phyloP scores from a whole-genome alignment of 2,329 filamentous ascomycete species.

The Calonectria multiphialidica region DNA sequence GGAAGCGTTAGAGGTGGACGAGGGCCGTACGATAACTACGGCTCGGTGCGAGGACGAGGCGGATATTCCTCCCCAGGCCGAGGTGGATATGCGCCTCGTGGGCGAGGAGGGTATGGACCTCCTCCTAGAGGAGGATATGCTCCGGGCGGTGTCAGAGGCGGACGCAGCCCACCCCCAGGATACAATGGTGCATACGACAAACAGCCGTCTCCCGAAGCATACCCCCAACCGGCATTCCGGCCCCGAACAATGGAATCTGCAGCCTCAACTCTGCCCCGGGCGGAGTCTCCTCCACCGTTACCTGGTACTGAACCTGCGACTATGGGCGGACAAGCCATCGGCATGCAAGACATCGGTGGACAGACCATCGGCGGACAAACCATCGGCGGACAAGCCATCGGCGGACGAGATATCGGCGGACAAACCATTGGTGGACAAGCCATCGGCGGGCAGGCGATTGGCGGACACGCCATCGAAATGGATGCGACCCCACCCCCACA shows the following conservation, averaged over 20 bases:
- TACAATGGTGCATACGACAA: constrained; percentile 56
- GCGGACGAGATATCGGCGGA: constrained; percentile 58
- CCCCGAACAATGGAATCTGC: constrained; percentile 57
- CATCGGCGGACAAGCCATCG: constrained; percentile 70
- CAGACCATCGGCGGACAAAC: constrained; percentile 67
- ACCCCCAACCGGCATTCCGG: constrained; percentile 31
- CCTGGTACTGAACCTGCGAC: constrained; percentile 56
- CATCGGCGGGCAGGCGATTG: constrained; percentile 32
- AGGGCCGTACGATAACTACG: constrained; percentile 62
- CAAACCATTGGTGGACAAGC: constrained; percentile 67
- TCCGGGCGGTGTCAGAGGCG: constrained; percentile 44
- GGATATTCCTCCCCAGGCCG: constrained; percentile 58
- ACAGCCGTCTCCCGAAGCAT: constrained; percentile 48
- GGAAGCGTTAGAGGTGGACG: constrained; percentile 60
- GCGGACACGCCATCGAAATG: constrained; percentile 84
- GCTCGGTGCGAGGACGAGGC: constrained; percentile 54
- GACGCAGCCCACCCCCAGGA: constrained; percentile 55
- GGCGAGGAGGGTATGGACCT: constrained; percentile 49
- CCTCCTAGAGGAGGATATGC: constrained; percentile 48
- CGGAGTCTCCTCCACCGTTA: constrained; percentile 74
- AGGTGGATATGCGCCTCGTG: constrained; percentile 58
- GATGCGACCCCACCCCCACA: constrained; percentile 69
- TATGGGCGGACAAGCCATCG: constrained; percentile 63
- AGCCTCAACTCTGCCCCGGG: constrained; percentile 65
- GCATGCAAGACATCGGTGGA: constrained; percentile 56